Conservation (phyloP, 495 filamentous ascomycete genomes). For the Penicillium turbatum region DNA sequence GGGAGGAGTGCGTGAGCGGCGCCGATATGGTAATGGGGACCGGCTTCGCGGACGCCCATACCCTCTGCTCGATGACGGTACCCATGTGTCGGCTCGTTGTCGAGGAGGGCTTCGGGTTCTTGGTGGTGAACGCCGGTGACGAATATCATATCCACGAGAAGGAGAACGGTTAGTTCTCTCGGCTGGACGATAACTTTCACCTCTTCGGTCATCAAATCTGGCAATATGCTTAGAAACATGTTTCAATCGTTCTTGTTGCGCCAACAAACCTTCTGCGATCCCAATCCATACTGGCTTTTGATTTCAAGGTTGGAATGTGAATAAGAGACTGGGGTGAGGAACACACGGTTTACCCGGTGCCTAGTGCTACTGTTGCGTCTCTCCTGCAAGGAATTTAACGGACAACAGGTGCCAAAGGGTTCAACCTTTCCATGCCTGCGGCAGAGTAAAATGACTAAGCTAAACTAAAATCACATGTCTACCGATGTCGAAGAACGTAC, state of each 20-base stretch:
- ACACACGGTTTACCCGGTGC: neutral
- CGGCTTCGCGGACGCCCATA: constrained; percentile 43
- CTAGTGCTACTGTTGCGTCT: neutral
- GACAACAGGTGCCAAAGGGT: no score
- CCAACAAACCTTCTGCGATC: constrained; percentile 46
- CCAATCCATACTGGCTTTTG: constrained; percentile 39
- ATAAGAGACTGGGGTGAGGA: neutral
- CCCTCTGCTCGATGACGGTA: constrained; percentile 35
- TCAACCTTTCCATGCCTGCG: neutral
- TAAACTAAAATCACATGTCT: neutral
- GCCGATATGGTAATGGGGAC: constrained; percentile 38
- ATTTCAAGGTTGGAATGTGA: neutral
- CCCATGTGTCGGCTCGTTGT: constrained; percentile 46
- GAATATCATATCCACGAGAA: constrained; percentile 35
- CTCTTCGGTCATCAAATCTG: constrained; percentile 52
- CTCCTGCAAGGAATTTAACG: neutral
- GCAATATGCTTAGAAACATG: constrained; percentile 3
- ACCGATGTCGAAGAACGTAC: no score
- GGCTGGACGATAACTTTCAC: constrained; percentile 52
- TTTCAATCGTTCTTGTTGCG: neutral
- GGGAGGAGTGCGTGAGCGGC: constrained; percentile 49
- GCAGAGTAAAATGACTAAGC: neutral
- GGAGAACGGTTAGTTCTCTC: constrained; percentile 36
- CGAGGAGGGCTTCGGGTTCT: constrained; percentile 34
- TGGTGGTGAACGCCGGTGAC: constrained; percentile 40